Evolutionary conservation across 2,329 filamentous ascomycete species (phyloP), one percentile per base, ranked within the genome.

Genomic region (Aspergillus latus): DNA sequence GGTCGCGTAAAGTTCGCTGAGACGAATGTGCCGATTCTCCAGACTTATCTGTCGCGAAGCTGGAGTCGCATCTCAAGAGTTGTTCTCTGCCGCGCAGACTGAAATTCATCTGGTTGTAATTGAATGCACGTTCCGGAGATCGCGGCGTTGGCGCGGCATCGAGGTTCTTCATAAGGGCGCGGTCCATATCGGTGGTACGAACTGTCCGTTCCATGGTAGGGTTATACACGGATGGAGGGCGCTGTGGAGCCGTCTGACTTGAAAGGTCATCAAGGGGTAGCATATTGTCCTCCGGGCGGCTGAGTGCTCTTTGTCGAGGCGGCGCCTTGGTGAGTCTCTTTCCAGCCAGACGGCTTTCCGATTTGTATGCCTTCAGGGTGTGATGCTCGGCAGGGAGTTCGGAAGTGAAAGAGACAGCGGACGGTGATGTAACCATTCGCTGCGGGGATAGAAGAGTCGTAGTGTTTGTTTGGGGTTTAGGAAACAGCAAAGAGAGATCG

Each of bases 401-500:
- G 5, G 73, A 72, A 15, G 52, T 57, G 5, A 70, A 59, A 5
- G 72, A 74, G 32, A 74, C 66, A 2, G 73, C 68, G 10, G 74
- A 76, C 0, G 75, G 74, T 1, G 74, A 76, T 32, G 69, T 61
- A 26, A 72, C 72, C 65, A 76, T 67, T 26, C 74, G 70, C 37
- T 76, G 72, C 13, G 75, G 75, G n/a, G 75, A 77, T 15, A 76
- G 63, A 29, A 76, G 67, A 30, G 72, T 73, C 16, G 64, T 61
- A 4, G 64, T 52, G 9, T 60, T 58, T 40, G 68, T 64, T 40
- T 68, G 68, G 2, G 74, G 74, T 58, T 72, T 76, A 5, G 75
- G 75, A 56, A 76, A 77, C 13, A 77, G 63, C 13, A 73, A 65
- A 32, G 75, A 77, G 16, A 77, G 66, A 49, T 77, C 75, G 59